Percentiles rank a stretch among this genome's conserved stretches.
These are phyloP conservation scores for Beauveria sp. DNA, from an alignment of 2,329 filamentous ascomycete genomes.

Conservation along the genomic window DNA sequence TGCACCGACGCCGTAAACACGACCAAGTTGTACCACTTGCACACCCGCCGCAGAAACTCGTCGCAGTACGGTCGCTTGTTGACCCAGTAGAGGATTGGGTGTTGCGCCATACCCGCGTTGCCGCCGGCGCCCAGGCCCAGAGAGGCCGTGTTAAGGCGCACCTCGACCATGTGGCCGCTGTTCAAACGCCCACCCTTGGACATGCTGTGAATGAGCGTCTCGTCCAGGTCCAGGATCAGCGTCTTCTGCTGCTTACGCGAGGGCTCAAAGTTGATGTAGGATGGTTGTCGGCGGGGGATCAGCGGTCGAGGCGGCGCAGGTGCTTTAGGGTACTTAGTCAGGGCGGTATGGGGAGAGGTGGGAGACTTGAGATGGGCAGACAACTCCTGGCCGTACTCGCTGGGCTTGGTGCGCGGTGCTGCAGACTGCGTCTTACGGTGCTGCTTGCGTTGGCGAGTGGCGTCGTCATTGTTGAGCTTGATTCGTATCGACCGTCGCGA, in stretches of 20 bases:
- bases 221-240: conserved; percentile 88
- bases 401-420: conserved; percentile 34
- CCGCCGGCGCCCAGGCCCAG: conserved; percentile 58
- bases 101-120: conserved; percentile 52
- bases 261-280: conserved; percentile 62
- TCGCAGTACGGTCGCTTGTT: conserved; percentile 97
- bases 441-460: conserved; percentile 66
- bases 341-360: conserved; percentile 67
- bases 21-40: conserved; percentile 97
- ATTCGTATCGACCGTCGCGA: conserved; percentile 79
- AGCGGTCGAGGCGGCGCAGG: conserved; percentile 84
- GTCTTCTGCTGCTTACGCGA: conserved; percentile 71
- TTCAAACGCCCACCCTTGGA: conserved; percentile 94
- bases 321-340: conserved; percentile 86
- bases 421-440: conserved; percentile 52
- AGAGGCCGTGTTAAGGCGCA: conserved; percentile 70
- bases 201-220: conserved; percentile 96
- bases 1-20: conserved; percentile 96
- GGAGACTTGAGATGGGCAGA: conserved; percentile 88
- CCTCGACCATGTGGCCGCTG: conserved; percentile 97
- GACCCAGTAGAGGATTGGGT: conserved; percentile 97
- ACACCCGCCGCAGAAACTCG: conserved; percentile 84
- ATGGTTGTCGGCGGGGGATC: conserved; percentile 82
- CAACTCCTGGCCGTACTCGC: conserved; percentile 41
- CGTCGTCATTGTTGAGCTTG: conserved; percentile 77